Conservation (phyloP, 202 grass and related monocot genomes). For the Hordeum pubiflorum region DNA sequence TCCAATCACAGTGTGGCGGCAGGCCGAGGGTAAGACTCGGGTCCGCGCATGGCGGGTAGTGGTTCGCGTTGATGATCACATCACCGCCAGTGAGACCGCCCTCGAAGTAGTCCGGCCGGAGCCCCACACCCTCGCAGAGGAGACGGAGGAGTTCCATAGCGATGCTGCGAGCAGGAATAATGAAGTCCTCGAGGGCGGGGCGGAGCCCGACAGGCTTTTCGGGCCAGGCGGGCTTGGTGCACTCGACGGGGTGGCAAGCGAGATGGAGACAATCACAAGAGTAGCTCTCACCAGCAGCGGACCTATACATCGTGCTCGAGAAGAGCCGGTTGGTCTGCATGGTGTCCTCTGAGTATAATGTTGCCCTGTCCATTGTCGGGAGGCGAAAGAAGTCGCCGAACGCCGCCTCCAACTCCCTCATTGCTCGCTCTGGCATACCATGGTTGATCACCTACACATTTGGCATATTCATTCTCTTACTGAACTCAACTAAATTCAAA, state of each 20-base stretch:
- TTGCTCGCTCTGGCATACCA: not conserved
- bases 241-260: conserved; percentile 37
- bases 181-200: conserved; percentile 24
- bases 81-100: conserved; percentile 42
- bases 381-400: conserved; percentile 56
- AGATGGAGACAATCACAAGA: conserved; percentile 66
- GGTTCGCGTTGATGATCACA: conserved; percentile 50
- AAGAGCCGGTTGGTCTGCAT: conserved; percentile 45
- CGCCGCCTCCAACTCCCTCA: conserved; percentile 2
- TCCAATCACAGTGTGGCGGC: conserved; percentile 62
- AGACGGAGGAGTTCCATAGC: conserved; percentile 43
- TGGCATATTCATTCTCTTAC: too few relatives aligned
- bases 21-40: conserved; percentile 40
- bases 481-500: too few relatives aligned
- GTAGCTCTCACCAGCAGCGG: conserved; percentile 23
- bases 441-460: not conserved
- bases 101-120: conserved; percentile 49
- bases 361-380: conserved; percentile 23
- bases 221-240: conserved; percentile 35
- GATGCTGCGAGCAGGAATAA: conserved; percentile 29
- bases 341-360: conserved; percentile 45
- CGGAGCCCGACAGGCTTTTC: conserved; percentile 27
- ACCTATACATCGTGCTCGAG: conserved; percentile 38
- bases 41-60: conserved; percentile 63
- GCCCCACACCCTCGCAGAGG: conserved; percentile 50